phyloP scores from a whole-genome alignment of 2,329 filamentous ascomycete species.

The Hirsutella minnesotensis region DNA sequence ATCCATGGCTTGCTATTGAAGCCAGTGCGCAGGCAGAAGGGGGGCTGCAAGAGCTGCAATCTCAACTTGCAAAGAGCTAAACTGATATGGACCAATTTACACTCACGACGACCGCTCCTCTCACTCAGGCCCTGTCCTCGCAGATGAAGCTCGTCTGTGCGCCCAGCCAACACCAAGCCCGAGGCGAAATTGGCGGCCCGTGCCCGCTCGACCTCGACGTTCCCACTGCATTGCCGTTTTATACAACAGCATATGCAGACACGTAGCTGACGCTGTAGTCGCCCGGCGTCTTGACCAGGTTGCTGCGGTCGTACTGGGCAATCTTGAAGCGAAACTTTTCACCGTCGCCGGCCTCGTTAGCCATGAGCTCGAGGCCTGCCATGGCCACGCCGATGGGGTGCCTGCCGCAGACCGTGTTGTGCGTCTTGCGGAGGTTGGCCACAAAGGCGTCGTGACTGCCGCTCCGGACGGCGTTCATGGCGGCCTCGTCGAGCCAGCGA shows the following conservation, averaged over 20 bases:
- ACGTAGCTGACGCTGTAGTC: constrained; percentile 94
- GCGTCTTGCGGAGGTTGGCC: constrained; percentile 55
- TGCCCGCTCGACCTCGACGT: no score
- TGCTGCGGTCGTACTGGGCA: constrained; percentile 78
- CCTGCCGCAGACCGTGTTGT: constrained; percentile 86
- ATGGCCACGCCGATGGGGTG: constrained; percentile 92
- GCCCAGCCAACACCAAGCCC: no score
- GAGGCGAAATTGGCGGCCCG: no score
- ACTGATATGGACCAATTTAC: no score
- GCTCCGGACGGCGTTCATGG: constrained; percentile 74
- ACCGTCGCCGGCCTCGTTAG: constrained; percentile 24
- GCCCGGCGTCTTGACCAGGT: constrained; percentile 49
- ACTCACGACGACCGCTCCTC: no score
- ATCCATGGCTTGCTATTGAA: no score
- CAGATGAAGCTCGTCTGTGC: no score
- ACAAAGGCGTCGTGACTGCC: constrained; percentile 63
- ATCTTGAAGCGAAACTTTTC: constrained; percentile 57
- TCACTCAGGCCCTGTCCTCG: no score
- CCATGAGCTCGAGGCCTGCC: constrained; percentile 66
- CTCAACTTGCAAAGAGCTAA: no score
- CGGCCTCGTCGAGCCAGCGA: constrained; percentile 61
- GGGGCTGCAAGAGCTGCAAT: no score
- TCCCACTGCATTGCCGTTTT: background rate
- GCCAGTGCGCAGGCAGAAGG: no score
- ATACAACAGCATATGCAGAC: constrained; percentile 75